These are phyloP conservation scores for Russula ochroleuca DNA, from an alignment of 768 basidiomycete species.

Conservation along the genomic window DNA sequence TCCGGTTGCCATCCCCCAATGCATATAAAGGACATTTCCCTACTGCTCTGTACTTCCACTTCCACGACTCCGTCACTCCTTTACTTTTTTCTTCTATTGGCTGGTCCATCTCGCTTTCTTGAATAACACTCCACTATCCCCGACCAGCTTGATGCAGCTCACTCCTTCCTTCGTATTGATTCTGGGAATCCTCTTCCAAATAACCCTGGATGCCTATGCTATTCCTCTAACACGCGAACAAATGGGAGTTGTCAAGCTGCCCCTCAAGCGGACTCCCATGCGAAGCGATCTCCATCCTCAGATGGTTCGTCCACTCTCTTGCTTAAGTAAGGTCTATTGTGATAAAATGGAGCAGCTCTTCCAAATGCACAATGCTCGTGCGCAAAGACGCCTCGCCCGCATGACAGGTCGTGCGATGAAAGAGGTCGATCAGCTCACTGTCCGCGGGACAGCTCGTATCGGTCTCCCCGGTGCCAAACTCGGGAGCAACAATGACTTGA, in stretches of 20 bases:
- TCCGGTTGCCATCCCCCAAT: background rate
- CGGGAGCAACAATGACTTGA: slow-evolving; percentile 27
- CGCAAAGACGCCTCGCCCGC: slow-evolving; percentile 57
- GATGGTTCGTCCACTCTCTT: slow-evolving; percentile 36
- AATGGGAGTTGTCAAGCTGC: slow-evolving; percentile 39
- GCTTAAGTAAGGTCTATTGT: background rate
- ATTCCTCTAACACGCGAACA: slow-evolving; percentile 37
- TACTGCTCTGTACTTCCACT: background rate
- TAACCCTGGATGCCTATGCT: slow-evolving; percentile 41
- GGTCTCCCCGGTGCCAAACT: slow-evolving; percentile 4
- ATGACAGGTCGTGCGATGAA: slow-evolving; percentile 56
- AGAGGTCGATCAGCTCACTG: slow-evolving; percentile 41
- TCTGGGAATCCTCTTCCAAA: slow-evolving; percentile 47
- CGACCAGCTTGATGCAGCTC: slow-evolving; percentile 54
- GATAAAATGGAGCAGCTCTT: slow-evolving; percentile 42
- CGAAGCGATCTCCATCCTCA: slow-evolving; percentile 40
- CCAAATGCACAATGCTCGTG: slow-evolving; percentile 69
- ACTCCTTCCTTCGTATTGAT: slow-evolving; percentile 48
- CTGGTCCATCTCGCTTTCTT: slow-evolving; percentile 10
- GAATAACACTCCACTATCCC: slow-evolving; percentile 71
- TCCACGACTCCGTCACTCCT: background rate
- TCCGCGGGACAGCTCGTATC: slow-evolving; percentile 21
- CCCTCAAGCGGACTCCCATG: slow-evolving; percentile 39
- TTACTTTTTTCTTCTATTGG: slow-evolving; percentile 3
- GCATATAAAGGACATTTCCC: background rate